Evolutionary conservation across 208 protist species (phyloP), one percentile per base, ranked within the genome.

Genomic region (Crithidia expoeki): DNA sequence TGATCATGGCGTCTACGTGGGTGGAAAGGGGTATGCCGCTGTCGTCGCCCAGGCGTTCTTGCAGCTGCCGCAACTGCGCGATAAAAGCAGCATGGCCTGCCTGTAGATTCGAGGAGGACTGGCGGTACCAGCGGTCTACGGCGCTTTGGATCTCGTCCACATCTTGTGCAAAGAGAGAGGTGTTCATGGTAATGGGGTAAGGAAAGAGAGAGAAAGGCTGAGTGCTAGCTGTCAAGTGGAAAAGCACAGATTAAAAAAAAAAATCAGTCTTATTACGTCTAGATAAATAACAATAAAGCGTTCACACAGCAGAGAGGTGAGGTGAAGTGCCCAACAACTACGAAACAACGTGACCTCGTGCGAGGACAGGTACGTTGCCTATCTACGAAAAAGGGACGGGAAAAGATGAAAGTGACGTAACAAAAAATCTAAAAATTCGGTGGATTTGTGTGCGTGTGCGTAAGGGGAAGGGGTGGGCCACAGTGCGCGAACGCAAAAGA

Each of bases 141-240:
- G 72, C 76, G 25, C 70, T 72, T 57, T 90, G 85, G n/a, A 86
- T 85, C 44, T 89, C 87, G 28, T 92, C 80, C 36, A 95, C 84
- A 16, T 95, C 90, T 38, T 86, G 80, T 27, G 84, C 30, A 2
- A 88, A 51, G 5, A 80, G 59, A 6, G 73, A 61, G 21, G 70
- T 80, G 78, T 76, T 76, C 80, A 81, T 81, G 21, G 27, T n/a
- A n/a, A n/a, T n/a, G 7, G 21, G 21, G 17, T 16, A 55, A 16
- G 27, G 9, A 32, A 36, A 34, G 34, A 59, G 44, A 49, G 51
- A 51, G 44, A 47, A 27, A 46, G 57, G 25, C 11, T 21, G 21
- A n/a, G n/a, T n/a, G n/a, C n/a, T n/a, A n/a, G n/a, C n/a, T n/a
- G n/a, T n/a, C n/a, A n/a, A n/a, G n/a, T n/a, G 27, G 6, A 27